These are phyloP conservation scores for Exophiala aquamarina DNA, from an alignment of 2,329 filamentous ascomycete genomes.

Conservation along the genomic window DNA sequence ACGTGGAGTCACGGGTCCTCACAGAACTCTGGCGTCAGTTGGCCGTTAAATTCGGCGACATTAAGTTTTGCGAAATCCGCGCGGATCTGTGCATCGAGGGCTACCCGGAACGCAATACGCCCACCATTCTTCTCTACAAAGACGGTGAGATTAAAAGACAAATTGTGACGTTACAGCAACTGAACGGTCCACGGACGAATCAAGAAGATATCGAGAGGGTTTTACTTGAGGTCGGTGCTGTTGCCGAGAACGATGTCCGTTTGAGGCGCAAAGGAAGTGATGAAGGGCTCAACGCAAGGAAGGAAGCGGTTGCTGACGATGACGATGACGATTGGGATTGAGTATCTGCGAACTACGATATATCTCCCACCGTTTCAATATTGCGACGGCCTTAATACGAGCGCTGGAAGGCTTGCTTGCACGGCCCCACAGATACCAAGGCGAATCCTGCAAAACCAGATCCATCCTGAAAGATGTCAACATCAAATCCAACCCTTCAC, in stretches of 20 bases:
- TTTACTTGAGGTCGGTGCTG: constrained; percentile 77
- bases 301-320: constrained; percentile 52
- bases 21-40: constrained; percentile 83
- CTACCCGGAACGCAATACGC: constrained; percentile 92
- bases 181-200: constrained; percentile 70
- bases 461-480: too few species aligned
- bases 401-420: too few species aligned
- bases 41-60: constrained; percentile 80
- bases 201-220: constrained; percentile 77
- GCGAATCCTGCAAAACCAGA: too few species aligned
- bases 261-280: constrained; percentile 63
- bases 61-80: constrained; percentile 97
- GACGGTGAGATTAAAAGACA: constrained; percentile 91
- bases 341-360: constrained; percentile 24
- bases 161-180: constrained; percentile 79
- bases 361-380: too few species aligned
- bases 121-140: constrained; percentile 88
- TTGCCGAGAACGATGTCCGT: constrained; percentile 76
- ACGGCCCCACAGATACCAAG: too few species aligned
- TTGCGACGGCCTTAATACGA: too few species aligned
- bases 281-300: constrained; percentile 55
- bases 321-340: constrained; percentile 61
- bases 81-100: constrained; percentile 92
- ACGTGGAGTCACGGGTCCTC: constrained; percentile 80
- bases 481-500: too few species aligned